Base-by-base conservation (phyloP, 1,139 yeast species). In the Protomyces inundatus region DNA sequence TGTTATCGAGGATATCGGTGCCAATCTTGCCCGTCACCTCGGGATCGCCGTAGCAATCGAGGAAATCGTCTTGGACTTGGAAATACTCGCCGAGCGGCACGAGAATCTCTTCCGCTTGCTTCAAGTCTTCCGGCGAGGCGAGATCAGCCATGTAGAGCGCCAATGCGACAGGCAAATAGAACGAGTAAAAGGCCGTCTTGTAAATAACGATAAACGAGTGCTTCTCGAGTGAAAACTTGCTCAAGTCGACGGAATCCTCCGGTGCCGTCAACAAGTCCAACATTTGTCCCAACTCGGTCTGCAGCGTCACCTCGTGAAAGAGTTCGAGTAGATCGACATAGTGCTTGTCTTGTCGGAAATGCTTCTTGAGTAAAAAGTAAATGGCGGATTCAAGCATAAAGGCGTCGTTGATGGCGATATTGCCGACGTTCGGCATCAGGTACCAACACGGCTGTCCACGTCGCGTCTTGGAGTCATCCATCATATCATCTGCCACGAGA, bases 391-490 rank as follows among this genome's bases (percentile, higher is more conserved):
- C 98, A 70, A 95, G 82, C 95, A 95, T 90, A 76, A 93, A 95
- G 1, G 98, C 84, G 73, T 95, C 99, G 74, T 95, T 95, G 77
- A 95, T 93, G 67, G 99, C 98, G 74, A 93, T 87, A 75, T 90
- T 69, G 16, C 71, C 71, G 48, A 69, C 69, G 30, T 66, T 60
- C 35, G 70, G 69, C 65, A 70, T 69, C 64, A 75, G 86, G 79
- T 91, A 95, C 98, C 98, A 95, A 79, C 99, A 95, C 70, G 97
- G 93, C 77, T 93, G 98, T 65, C 97, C 98, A 75, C 99, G 86
- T 81, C 99, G 88, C 55, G 98, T 95, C 76, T 90, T 88, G 46
- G 97, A 89, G 70, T 85, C 85, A 77, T 95, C 99, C 99, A 95
- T 95, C 84, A 95, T 95, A 76, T 95, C 99, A 76, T 95, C 99